Percentiles rank a stretch among this genome's conserved stretches.
Conservation (phyloP, 2,329 filamentous ascomycete genomes). For the Amesomyces nigricolor region DNA sequence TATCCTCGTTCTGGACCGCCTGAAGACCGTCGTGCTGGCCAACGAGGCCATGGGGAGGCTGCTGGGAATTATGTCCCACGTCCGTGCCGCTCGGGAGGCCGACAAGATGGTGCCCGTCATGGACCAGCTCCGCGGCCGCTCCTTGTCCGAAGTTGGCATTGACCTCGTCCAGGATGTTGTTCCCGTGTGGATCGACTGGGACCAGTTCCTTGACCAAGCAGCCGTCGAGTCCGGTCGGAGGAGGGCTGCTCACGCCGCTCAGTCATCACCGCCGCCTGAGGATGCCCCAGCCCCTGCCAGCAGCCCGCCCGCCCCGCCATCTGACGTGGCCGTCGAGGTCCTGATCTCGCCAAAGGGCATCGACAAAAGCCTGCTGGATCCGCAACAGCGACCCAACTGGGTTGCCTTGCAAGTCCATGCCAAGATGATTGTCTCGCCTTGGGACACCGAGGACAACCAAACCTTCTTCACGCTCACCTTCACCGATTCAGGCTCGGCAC, state of each 20-base stretch:
- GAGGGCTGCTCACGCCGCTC: conserved; percentile 6
- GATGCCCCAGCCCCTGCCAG: background rate
- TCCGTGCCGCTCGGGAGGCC: conserved; percentile 32
- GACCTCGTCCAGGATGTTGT: conserved; percentile 65
- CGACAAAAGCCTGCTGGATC: conserved; percentile 36
- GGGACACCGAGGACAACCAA: conserved; percentile 60
- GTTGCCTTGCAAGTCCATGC: conserved; percentile 48
- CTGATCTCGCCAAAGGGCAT: conserved; percentile 51
- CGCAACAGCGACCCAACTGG: conserved; percentile 20
- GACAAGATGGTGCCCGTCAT: conserved; percentile 35
- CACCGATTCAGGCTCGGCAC: conserved; percentile 47
- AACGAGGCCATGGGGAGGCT: conserved; percentile 71
- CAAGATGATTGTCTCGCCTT: conserved; percentile 72
- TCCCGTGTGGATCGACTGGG: conserved; percentile 55
- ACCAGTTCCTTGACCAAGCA: conserved; percentile 52
- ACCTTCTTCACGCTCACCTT: conserved; percentile 72
- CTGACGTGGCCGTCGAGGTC: conserved; percentile 61
- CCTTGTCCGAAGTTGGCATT: conserved; percentile 64
- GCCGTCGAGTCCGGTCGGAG: conserved; percentile 38
- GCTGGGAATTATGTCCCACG: conserved; percentile 50
- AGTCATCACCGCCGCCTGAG: too few species aligned
- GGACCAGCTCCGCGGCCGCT: conserved; percentile 59
- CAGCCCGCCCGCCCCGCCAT: conserved; percentile 10
- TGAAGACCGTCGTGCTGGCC: conserved; percentile 66
- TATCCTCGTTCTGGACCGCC: conserved; percentile 59